phyloP scores from a whole-genome alignment of 1,284 basidiomycete species.

The Porogramme epimiltina region DNA sequence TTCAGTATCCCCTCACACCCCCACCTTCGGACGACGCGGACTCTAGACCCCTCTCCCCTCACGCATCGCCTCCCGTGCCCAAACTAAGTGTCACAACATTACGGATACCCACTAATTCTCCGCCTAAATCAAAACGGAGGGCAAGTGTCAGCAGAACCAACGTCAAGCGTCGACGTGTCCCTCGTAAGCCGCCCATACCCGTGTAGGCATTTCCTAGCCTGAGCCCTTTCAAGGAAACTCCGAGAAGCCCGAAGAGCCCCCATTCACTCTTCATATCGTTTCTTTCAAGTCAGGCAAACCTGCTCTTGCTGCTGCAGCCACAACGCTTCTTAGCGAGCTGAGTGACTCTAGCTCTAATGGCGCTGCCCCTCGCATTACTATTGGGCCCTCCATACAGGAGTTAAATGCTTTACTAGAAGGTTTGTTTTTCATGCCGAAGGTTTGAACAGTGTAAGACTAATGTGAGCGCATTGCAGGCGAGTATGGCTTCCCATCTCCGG shows the following conservation, averaged over 20 bases:
- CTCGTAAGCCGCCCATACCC: slow-evolving; percentile 7
- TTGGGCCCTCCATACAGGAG: slow-evolving; percentile 38
- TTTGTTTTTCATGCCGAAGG: slow-evolving; percentile 26
- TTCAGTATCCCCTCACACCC: slow-evolving; percentile 70
- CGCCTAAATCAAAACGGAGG: slow-evolving; percentile 17
- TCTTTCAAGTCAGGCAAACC: slow-evolving; percentile 40
- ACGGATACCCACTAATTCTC: slow-evolving; percentile 25
- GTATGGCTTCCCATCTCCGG: slow-evolving; percentile 60
- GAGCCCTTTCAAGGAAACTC: background rate
- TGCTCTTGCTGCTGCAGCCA: slow-evolving; percentile 36
- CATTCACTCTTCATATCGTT: slow-evolving; percentile 35
- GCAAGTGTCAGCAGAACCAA: slow-evolving; percentile 14
- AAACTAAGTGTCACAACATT: slow-evolving; percentile 43
- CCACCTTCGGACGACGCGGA: slow-evolving; percentile 69
- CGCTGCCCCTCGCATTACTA: background rate
- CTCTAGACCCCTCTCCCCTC: slow-evolving; percentile 60
- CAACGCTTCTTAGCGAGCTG: slow-evolving; percentile 16
- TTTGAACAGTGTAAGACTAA: background rate
- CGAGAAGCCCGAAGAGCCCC: slow-evolving; percentile 10
- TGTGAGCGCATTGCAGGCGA: slow-evolving; percentile 29
- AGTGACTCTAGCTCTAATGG: slow-evolving; percentile 4
- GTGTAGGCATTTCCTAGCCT: background rate
- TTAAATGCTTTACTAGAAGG: slow-evolving; percentile 62
- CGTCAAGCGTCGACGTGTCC: slow-evolving; percentile 27
- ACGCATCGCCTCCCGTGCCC: slow-evolving; percentile 29